Evolutionary conservation across 2,329 filamentous ascomycete genomes (phyloP), one percentile per base, ranked within the genome.

Genomic region (Phialophora macrospora): DNA sequence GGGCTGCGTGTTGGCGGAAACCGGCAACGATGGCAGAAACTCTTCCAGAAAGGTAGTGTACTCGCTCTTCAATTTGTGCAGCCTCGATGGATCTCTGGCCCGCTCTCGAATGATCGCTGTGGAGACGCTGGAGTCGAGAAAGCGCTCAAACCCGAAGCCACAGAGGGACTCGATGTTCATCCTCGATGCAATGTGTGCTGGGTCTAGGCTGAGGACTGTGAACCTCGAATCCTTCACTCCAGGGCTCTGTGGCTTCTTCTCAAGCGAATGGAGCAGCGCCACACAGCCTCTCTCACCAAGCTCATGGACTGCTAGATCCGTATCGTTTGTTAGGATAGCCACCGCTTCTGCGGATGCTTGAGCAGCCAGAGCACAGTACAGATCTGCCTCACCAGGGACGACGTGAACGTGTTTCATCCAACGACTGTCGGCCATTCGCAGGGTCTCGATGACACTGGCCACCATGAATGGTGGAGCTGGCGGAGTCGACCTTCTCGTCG

Each of bases 331-430:
- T 6, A 97, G 77, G 30, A 88, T 80, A 14, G 92, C 83, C 1
- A 81, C 80, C 0, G 85, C 86, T 32, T 81, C 32, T 6, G 24
- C 2, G 22, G 41, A 74, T 2, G 79, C 68, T n/a, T 81, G 81
- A 6, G 91, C 83, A 60, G 87, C 82, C 14, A 83, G 78, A 2
- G 92, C 92, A 75, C 93, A 97, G 78, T 87, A 95, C 26, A 83
- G 78, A 74, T 98, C 94, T 1, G 94, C 94, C 77, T 98, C 94
- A 0, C 91, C 93, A 0, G 92, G 88, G 0, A 96, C 89, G 12
- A 95, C 82, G 26, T 81, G 78, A 0, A 81, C 83, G 5, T 78
- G 71, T 2, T 74, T 66, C 8, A 73, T 74, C 77, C 77, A 80
- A 17, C 72, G 72, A 62, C 73, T 75, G 30, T 28, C 44, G 9